phyloP scores from a whole-genome alignment of 2,329 filamentous ascomycete species.

The Talaromyces sp. region DNA sequence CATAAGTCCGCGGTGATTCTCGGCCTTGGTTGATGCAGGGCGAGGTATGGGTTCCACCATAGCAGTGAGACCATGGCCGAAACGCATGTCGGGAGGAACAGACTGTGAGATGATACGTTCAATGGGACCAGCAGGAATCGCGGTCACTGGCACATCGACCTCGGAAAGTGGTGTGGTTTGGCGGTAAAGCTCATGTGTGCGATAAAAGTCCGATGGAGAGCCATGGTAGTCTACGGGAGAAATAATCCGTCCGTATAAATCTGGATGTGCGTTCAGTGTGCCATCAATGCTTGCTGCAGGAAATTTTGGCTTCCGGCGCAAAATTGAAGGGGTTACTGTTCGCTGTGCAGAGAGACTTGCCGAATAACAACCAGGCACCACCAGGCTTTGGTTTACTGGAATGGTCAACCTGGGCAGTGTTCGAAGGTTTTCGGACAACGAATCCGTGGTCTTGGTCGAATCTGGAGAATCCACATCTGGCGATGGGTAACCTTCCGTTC shows the following conservation, averaged over 20 bases:
- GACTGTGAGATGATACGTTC: slow-evolving; percentile 79
- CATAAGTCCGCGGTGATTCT: slow-evolving; percentile 28
- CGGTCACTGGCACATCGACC: slow-evolving; percentile 78
- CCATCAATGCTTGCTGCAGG: slow-evolving; percentile 9
- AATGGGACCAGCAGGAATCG: slow-evolving; percentile 64
- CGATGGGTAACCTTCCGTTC: slow-evolving; percentile 55
- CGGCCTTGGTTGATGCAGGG: slow-evolving; percentile 34
- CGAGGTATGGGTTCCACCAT: slow-evolving; percentile 41
- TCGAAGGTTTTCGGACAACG: slow-evolving; percentile 46
- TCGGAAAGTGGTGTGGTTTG: slow-evolving; percentile 86
- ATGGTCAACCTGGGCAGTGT: slow-evolving; percentile 53
- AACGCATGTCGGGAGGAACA: slow-evolving; percentile 90
- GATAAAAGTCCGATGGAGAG: slow-evolving; percentile 52
- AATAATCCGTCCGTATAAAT: slow-evolving; percentile 18
- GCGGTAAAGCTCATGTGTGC: slow-evolving; percentile 36
- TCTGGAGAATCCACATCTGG: slow-evolving; percentile 17
- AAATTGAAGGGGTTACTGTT: slow-evolving; percentile 25
- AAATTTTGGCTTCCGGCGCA: slow-evolving; percentile 10
- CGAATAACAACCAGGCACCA: slow-evolving; percentile 17
- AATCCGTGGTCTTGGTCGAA: slow-evolving; percentile 31
- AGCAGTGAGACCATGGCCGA: slow-evolving; percentile 43
- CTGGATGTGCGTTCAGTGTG: slow-evolving; percentile 31
- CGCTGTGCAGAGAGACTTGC: slow-evolving; percentile 19
- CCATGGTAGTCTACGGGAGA: slow-evolving; percentile 58
- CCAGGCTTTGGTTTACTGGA: slow-evolving; percentile 36